Percentiles rank a stretch among this genome's conserved stretches.
Evolutionary conservation across 441 rosid species (phyloP).

Genomic region (Adansonia grandidieri): DNA sequence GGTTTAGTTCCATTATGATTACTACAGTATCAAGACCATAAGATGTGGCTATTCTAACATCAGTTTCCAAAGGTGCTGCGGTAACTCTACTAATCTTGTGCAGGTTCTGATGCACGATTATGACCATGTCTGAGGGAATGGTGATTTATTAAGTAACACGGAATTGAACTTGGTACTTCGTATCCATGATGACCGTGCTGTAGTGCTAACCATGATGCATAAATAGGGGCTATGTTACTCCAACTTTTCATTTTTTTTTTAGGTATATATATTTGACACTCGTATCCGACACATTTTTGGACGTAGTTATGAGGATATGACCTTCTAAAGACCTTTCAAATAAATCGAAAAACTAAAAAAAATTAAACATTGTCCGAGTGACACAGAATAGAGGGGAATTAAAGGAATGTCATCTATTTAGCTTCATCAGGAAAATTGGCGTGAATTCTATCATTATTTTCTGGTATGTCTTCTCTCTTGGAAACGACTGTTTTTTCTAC

Average conservation of each 20-base stretch:
- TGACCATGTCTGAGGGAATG: constrained; percentile 10
- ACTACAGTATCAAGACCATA: constrained; percentile 15
- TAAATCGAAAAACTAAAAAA: too few species aligned
- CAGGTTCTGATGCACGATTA: not conserved
- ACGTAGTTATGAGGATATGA: too few species aligned
- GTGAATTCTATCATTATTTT: not conserved
- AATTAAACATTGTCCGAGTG: too few species aligned
- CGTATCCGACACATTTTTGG: too few species aligned
- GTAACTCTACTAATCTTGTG: not conserved
- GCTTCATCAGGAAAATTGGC: constrained; percentile 18
- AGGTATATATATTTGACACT: too few species aligned
- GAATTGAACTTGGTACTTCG: not conserved
- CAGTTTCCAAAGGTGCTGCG: constrained; percentile 2
- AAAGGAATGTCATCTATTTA: not conserved
- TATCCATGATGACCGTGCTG: not conserved
- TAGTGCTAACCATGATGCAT: constrained; percentile 20
- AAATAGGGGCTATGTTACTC: not conserved
- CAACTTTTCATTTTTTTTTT: too few species aligned
- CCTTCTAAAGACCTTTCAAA: too few species aligned
- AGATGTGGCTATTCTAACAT: not conserved
- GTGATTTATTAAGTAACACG: constrained; percentile 9
- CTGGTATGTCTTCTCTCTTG: not conserved
- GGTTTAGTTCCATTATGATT: constrained; percentile 3
- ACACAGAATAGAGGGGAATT: not conserved
- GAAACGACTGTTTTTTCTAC: not conserved